phyloP scores from a whole-genome alignment of 2,329 filamentous ascomycete genomes.

The Coleophoma crateriformis region DNA sequence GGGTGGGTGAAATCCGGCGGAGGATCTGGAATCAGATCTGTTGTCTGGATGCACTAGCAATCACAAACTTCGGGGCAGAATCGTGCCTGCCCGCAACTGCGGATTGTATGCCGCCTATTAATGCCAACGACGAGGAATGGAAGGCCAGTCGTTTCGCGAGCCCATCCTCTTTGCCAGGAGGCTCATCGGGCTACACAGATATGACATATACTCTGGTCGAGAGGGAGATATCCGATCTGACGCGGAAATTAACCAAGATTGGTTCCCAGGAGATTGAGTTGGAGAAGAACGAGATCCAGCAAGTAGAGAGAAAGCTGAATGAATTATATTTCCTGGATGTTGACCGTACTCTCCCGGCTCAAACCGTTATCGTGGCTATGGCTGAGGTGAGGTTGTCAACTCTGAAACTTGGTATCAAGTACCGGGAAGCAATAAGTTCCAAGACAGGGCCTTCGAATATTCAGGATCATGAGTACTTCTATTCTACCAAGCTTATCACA shows the following conservation, averaged over 20 bases:
- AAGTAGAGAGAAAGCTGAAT: slow-evolving; percentile 5
- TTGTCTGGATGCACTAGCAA: slow-evolving; percentile 11
- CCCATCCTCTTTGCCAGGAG: slow-evolving; percentile 9
- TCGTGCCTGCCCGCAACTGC: slow-evolving; percentile 13
- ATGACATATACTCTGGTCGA: slow-evolving; percentile 11
- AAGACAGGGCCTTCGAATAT: not conserved
- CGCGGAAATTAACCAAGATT: slow-evolving; percentile 2
- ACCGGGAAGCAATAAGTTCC: slow-evolving; percentile 3
- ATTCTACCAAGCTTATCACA: not conserved
- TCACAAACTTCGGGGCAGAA: slow-evolving; percentile 11
- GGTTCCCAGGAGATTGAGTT: slow-evolving; percentile 3
- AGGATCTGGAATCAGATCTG: slow-evolving; percentile 13
- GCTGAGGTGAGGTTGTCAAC: slow-evolving; percentile 8
- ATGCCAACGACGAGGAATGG: slow-evolving; percentile 18
- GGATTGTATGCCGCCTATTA: slow-evolving; percentile 10
- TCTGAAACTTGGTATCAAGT: slow-evolving; percentile 4
- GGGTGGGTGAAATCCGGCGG: slow-evolving; percentile 13
- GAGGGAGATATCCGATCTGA: slow-evolving; percentile 10
- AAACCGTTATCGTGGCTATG: slow-evolving; percentile 9
- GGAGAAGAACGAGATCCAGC: slow-evolving; percentile 2
- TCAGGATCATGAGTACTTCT: slow-evolving; percentile 5
- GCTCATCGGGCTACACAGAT: slow-evolving; percentile 8
- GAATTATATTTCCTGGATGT: slow-evolving; percentile 7
- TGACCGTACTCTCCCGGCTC: slow-evolving; percentile 4
- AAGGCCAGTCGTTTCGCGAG: slow-evolving; percentile 16